Base-by-base conservation (phyloP, 2,329 filamentous ascomycete genomes). In the Penicillium oxalicum region DNA sequence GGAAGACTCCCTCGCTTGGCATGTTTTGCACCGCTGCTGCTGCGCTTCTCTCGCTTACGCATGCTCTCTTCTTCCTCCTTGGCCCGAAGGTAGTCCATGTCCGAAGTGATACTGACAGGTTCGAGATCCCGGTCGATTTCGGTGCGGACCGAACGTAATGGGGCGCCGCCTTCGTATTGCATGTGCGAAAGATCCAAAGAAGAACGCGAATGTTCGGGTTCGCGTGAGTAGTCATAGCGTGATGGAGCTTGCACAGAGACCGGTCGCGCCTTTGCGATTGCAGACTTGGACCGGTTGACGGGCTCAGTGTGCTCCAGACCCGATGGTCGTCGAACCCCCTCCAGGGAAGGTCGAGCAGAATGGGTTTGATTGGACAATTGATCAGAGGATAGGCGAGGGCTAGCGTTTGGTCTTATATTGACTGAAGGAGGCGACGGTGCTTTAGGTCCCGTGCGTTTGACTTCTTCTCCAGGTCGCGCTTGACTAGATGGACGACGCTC, bases 191-290 rank as follows among this genome's bases (percentile, higher is more conserved):
- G 51, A 45, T 71, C 67, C 38, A 67, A 51, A 51, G 58, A 73
- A 4, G 69, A 65, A 18, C 76, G 58, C 57, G 78, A 74, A 24
- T 74, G 76, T 62, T 94, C 90, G 44, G 83, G 80, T 59, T 93
- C 89, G 24, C 88, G 84, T 13, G 95, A 74, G 61, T 88, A 89
- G 50, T 95, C 90, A 45, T 93, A 76, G 61, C 86, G 90, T 0
- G 87, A 87, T 58, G 90, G 87, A 3, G 95, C 78, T 64, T 91
- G 88, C 32, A 88, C 87, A 66, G 91, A 96, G 0, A 82, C 77
- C 63, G 91, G 91, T 40, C 91, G 80, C 46, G 82, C 77, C 52
- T 84, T 82, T 57, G 77, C 68, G 57, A 81, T 81, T n/a, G 82
- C 79, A 25, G 85, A 84, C 61, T 79, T 83, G 1, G 82, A 80